These are phyloP conservation scores for Colletotrichum filicis DNA, from an alignment of 2,329 filamentous ascomycete genomes.

Conservation along the genomic window DNA sequence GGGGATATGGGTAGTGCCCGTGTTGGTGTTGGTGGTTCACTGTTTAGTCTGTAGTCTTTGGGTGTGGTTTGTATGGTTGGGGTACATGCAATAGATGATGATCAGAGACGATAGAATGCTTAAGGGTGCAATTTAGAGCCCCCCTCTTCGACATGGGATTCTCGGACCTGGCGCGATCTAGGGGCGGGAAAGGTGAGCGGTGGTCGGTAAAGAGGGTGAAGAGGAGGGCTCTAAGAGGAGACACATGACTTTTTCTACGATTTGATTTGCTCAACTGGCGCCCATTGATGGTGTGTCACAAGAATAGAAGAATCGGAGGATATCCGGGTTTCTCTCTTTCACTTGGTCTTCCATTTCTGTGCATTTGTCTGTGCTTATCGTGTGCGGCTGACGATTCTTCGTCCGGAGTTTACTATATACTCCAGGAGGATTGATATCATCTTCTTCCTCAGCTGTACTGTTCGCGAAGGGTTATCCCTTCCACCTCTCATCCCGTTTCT, in stretches of 20 bases:
- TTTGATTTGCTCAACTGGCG: background rate
- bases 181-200: background rate
- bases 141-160: background rate
- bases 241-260: conserved; percentile 11
- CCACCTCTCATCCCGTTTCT: background rate
- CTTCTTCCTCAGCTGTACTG: background rate
- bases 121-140: background rate
- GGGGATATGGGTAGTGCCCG: background rate
- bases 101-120: background rate
- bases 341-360: background rate
- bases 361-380: background rate
- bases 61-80: background rate
- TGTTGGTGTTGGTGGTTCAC: background rate
- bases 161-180: background rate
- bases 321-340: background rate
- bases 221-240: background rate
- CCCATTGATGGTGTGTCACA: background rate
- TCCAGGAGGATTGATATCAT: background rate
- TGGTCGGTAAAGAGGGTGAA: background rate
- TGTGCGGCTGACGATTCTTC: background rate
- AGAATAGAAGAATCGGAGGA: background rate
- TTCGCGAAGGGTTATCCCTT: background rate
- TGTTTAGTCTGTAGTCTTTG: background rate
- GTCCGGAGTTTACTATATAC: background rate
- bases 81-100: background rate